Evolutionary conservation across 2,329 filamentous ascomycete species (phyloP).

Genomic region (Neonectria hederae): DNA sequence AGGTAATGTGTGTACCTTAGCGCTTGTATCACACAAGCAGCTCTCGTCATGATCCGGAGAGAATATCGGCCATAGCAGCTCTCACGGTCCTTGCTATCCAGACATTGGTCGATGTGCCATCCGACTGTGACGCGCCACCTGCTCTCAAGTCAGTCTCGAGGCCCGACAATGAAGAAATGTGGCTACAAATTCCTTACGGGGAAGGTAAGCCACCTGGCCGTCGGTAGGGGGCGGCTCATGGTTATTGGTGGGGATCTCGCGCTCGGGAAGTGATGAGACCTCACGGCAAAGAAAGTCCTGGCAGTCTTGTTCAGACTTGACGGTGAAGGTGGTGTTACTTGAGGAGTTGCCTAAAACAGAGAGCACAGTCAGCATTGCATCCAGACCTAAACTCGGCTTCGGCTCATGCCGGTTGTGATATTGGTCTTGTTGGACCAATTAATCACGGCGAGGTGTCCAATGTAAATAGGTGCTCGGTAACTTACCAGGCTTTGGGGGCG

Average conservation of each 20-base stretch:
- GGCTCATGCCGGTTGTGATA: not conserved
- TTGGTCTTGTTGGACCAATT: not conserved
- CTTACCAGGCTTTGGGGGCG: constrained; percentile 9
- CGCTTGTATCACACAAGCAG: not conserved
- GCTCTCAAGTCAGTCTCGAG: not conserved
- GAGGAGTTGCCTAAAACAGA: not conserved
- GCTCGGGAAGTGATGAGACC: constrained; percentile 39
- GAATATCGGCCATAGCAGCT: constrained; percentile 41
- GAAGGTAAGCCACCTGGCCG: constrained; percentile 9
- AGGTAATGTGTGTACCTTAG: not conserved
- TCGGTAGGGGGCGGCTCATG: constrained; percentile 19
- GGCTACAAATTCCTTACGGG: constrained; percentile 19
- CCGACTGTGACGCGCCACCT: constrained; percentile 4
- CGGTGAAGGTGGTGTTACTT: constrained; percentile 12
- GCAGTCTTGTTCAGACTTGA: constrained; percentile 43
- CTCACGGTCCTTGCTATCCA: constrained; percentile 46
- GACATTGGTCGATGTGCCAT: constrained; percentile 41
- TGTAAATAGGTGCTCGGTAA: not conserved
- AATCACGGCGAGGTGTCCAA: not conserved
- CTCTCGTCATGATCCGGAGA: constrained; percentile 30
- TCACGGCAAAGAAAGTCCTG: constrained; percentile 36
- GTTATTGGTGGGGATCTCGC: constrained; percentile 29
- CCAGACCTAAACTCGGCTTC: not conserved
- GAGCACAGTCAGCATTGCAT: not conserved
- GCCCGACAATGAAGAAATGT: accelerated